These are phyloP conservation scores for Cryptosporidium baileyi DNA, from an alignment of 169 alveolate species.

Conservation along the genomic window DNA sequence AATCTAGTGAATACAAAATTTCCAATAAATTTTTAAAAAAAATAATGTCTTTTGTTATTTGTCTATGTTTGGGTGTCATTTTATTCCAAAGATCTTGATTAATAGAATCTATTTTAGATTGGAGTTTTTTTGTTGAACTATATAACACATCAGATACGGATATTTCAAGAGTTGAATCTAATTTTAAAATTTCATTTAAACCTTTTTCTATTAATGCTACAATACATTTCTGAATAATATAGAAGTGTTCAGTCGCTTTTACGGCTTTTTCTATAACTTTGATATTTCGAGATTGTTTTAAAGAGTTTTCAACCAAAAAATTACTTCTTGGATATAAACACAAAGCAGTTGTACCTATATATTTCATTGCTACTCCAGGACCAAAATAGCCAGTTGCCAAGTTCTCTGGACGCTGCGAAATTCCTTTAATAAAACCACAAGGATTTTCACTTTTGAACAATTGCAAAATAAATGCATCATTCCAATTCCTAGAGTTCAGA, in stretches of 20 bases:
- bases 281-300: neutral
- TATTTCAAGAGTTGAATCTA: conserved; percentile 12
- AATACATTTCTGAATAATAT: conserved; percentile 3
- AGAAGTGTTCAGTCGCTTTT: conserved; percentile 40
- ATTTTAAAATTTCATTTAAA: conserved; percentile 30
- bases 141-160: conserved; percentile 3
- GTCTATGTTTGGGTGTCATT: conserved; percentile 7
- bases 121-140: conserved; percentile 8
- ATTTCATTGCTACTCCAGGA: conserved; percentile 60
- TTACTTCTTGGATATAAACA: conserved; percentile 22
- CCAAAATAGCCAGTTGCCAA: conserved; percentile 61
- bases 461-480: conserved; percentile 74
- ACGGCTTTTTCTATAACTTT: conserved; percentile 52
- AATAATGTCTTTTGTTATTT: conserved; percentile 35
- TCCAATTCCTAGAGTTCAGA: conserved; percentile 49
- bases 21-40: conserved; percentile 20
- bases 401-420: conserved; percentile 71
- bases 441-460: conserved; percentile 69
- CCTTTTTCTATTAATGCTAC: conserved; percentile 38
- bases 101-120: conserved; percentile 18
- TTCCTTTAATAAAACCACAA: conserved; percentile 72
- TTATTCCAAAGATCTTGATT: conserved; percentile 24
- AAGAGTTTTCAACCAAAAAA: conserved; percentile 5
- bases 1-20: conserved; percentile 15
- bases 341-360: conserved; percentile 31